These are phyloP conservation scores for Arthromyces matolae DNA, from an alignment of 768 basidiomycete species.

Conservation along the genomic window DNA sequence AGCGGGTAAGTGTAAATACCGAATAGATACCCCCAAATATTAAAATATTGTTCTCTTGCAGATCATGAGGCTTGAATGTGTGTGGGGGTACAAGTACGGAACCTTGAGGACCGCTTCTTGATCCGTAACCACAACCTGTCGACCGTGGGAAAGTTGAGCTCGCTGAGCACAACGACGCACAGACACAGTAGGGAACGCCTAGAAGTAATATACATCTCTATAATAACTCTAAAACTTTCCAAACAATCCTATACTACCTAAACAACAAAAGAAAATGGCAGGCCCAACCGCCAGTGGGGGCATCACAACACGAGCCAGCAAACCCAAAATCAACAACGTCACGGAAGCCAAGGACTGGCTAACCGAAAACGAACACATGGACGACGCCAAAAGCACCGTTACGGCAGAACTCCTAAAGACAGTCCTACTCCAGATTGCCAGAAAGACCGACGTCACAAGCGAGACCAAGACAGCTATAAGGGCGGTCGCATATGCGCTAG, in stretches of 20 bases:
- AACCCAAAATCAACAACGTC: background rate
- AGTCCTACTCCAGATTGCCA: background rate
- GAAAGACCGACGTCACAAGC: background rate
- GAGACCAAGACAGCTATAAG: background rate
- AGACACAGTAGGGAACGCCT: background rate
- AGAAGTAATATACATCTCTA: background rate
- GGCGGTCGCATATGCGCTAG: background rate
- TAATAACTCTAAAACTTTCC: background rate
- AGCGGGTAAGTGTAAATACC: background rate
- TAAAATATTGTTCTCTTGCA: background rate
- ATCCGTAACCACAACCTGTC: background rate
- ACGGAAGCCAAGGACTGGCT: background rate
- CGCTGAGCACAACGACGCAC: background rate
- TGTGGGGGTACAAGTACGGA: background rate
- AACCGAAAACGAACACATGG: background rate
- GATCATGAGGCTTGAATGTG: background rate
- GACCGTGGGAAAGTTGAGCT: constrained; percentile 2
- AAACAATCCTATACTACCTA: background rate
- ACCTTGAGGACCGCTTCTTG: background rate
- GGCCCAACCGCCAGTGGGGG: background rate
- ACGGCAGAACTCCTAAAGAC: background rate
- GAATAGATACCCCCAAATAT: background rate
- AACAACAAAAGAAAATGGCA: background rate
- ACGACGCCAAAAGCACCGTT: background rate
- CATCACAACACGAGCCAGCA: background rate